These are phyloP conservation scores for Eucalyptus regnans DNA, from an alignment of 345 rosid species.

Conservation along the genomic window DNA sequence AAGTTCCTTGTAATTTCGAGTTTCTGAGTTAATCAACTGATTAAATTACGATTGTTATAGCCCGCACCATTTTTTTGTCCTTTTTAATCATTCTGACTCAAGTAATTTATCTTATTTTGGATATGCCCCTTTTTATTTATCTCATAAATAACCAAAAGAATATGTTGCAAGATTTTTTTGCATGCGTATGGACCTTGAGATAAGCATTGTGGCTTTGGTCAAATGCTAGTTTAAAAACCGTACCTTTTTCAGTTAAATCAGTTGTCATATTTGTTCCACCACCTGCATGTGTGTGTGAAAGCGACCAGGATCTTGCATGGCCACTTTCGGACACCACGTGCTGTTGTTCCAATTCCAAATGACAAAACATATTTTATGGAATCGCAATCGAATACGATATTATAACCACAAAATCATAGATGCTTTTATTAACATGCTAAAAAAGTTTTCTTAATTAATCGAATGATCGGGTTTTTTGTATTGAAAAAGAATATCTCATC, in stretches of 20 bases:
- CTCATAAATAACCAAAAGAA: background rate
- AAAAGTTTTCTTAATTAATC: background rate
- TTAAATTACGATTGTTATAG: background rate
- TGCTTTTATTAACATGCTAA: background rate
- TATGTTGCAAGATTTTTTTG: background rate
- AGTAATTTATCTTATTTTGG: background rate
- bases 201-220: background rate
- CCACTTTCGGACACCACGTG: background rate
- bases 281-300: background rate
- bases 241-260: background rate
- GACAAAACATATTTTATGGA: background rate
- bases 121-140: background rate
- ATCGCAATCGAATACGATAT: background rate
- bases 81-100: background rate
- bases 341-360: background rate
- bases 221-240: background rate
- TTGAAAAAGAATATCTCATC: background rate
- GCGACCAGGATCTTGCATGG: background rate
- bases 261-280: constrained; percentile 1
- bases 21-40: background rate
- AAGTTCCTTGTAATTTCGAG: background rate
- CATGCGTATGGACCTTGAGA: background rate
- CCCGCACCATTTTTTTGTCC: background rate
- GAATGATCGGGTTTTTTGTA: background rate
- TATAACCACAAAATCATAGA: background rate